Evolutionary conservation across 2,329 filamentous ascomycete species (phyloP).

Genomic region (Clonostachys chloroleuca): DNA sequence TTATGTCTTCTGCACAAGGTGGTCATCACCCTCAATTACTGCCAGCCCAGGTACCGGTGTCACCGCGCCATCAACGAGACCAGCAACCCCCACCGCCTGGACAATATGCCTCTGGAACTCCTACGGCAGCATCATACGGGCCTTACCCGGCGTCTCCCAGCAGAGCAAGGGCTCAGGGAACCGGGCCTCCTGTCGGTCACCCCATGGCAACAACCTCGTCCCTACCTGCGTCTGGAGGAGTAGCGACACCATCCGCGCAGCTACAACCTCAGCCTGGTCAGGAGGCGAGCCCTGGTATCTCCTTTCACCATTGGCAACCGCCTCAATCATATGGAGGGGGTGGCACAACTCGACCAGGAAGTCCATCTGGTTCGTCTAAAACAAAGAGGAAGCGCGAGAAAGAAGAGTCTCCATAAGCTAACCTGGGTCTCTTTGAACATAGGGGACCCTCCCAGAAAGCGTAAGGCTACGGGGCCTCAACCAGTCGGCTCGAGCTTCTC

Average conservation of each 20-base stretch:
- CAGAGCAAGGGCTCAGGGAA: constrained; percentile 43
- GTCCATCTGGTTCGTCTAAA: constrained; percentile 69
- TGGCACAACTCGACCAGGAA: constrained; percentile 62
- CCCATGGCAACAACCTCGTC: constrained; percentile 10
- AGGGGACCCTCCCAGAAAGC: constrained; percentile 78
- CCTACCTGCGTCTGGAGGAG: too few relatives aligned
- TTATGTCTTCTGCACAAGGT: constrained; percentile 45
- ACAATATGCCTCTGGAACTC: constrained; percentile 12
- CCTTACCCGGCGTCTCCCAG: constrained; percentile 43
- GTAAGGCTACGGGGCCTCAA: constrained; percentile 60
- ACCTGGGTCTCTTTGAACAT: constrained; percentile 22
- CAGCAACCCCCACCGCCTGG: constrained; percentile 33
- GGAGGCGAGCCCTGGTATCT: constrained; percentile 61
- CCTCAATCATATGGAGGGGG: constrained; percentile 56
- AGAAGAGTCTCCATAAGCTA: constrained; percentile 21
- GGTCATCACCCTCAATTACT: constrained; percentile 47
- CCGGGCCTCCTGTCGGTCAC: constrained; percentile 33
- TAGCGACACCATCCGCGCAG: too few relatives aligned
- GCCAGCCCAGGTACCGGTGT: constrained; percentile 41
- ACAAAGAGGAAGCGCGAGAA: constrained; percentile 41
- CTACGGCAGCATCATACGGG: background rate
- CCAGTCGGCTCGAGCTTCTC: constrained; percentile 9
- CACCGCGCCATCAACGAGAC: constrained; percentile 53
- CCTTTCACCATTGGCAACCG: constrained; percentile 92
- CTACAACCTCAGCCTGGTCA: constrained; percentile 15